Base-by-base conservation (phyloP, 2,329 filamentous ascomycete species). In the Thelonectria rubi region DNA sequence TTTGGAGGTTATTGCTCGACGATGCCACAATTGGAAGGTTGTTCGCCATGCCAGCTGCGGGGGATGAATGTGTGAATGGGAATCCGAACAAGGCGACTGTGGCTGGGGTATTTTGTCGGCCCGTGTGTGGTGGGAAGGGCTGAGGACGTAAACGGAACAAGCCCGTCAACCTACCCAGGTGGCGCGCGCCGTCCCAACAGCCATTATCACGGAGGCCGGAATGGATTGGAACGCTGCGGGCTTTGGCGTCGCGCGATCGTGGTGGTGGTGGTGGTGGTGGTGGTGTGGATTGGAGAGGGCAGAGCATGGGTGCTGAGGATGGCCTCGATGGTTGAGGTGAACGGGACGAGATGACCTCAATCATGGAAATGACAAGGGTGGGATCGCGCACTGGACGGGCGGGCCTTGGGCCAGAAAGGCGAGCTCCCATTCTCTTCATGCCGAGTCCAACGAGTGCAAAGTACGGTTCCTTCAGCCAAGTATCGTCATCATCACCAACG, bases 341-440 rank as follows among this genome's bases (percentile, higher is more conserved):
- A 58, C 43, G 55, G 54, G 54, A 58, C 39, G 51, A 63, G 54
- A 55, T 54, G 57, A 49, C 50, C 49, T 42, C 47, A 56, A 32
- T 56, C 15, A 59, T 42, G 50, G 60, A 46, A 47, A 26, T 40
- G 40, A 45, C 39, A 65, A 64, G 57, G 58, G 47, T 61, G 18
- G 14, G 53, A 56, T 61, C 58, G 53, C 56, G 56, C 32, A 56
- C 18, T 61, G 46, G 40, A 39, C 24, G 45, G 39, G 43, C 18
- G 12, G 17, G 37, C 43, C 43, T 54, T 17, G 51, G 26, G n/a
- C 39, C 46, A 49, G 49, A 46, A 51, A 46, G 40, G n/a, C 21
- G 6, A 30, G 12, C 21, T 30, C 14, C 21, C 43, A 3, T 30
- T 34, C 30, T 48, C 45, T 26, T 51, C 48, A 32, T 30, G 18